Conservation (phyloP, 2,329 filamentous ascomycete genomes). For the Neospermospora avenae region DNA sequence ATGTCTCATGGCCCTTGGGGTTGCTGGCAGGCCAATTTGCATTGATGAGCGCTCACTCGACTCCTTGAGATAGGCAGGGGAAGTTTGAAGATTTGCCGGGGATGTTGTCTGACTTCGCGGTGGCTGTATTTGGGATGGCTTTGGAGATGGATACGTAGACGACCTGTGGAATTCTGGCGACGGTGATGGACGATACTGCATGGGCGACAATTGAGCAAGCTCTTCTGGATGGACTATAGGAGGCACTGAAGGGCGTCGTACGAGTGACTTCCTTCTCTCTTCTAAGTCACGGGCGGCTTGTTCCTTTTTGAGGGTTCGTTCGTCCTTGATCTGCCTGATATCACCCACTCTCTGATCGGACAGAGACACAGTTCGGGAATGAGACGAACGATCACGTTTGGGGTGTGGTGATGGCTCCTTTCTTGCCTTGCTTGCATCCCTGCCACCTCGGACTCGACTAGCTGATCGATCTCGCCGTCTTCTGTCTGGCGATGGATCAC, state of each 20-base stretch:
- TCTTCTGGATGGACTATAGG: constrained; percentile 72
- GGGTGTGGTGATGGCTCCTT: constrained; percentile 25
- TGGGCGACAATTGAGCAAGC: constrained; percentile 39
- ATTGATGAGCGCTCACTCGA: constrained; percentile 43
- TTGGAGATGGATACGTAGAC: constrained; percentile 32
- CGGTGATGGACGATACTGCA: constrained; percentile 24
- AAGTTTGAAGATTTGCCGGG: constrained; percentile 32
- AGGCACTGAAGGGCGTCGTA: constrained; percentile 74
- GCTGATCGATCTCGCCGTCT: constrained; percentile 34
- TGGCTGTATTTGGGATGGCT: constrained; percentile 38
- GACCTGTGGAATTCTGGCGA: constrained; percentile 27
- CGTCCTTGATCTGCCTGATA: constrained; percentile 53
- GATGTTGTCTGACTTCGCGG: constrained; percentile 62
- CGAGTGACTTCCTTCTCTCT: constrained; percentile 79
- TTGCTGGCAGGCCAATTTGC: constrained; percentile 79
- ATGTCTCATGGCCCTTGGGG: constrained; percentile 86
- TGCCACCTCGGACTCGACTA: constrained; percentile 30
- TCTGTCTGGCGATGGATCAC: constrained; percentile 32
- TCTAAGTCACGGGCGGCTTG: constrained; percentile 81
- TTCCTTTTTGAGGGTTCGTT: constrained; percentile 66
- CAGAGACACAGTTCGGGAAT: constrained; percentile 39
- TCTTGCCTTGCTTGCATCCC: constrained; percentile 25
- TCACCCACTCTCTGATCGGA: constrained; percentile 50
- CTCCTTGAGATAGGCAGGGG: constrained; percentile 40
- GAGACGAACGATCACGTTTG: constrained; percentile 23